phyloP scores from a whole-genome alignment of 225 moss, liverwort and hornwort genomes.

The Polytrichum commune region DNA sequence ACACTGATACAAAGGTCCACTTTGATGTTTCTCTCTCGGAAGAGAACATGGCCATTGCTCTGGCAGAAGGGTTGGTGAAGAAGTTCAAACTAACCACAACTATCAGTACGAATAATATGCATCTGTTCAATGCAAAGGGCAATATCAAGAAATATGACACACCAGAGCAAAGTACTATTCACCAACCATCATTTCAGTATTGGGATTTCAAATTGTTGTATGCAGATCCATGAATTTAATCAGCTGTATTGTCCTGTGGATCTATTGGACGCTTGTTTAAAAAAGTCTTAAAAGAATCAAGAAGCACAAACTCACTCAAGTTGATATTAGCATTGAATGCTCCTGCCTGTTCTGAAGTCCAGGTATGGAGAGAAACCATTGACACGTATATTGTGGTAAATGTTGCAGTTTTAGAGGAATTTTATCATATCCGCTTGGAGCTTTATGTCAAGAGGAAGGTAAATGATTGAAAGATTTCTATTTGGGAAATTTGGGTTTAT shows the following conservation, averaged over 20 bases:
- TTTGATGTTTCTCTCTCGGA: constrained; percentile 83
- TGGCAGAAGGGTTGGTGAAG: constrained; percentile 77
- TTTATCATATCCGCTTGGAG: constrained; percentile 74
- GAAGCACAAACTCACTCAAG: too few relatives aligned
- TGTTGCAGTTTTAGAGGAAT: constrained; percentile 83
- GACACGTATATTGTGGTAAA: background rate
- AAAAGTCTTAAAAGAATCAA: too few relatives aligned
- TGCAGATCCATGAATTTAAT: too few relatives aligned
- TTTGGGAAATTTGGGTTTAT: too few relatives aligned
- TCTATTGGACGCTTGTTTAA: too few relatives aligned
- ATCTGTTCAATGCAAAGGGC: constrained; percentile 74
- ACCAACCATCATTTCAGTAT: too few relatives aligned
- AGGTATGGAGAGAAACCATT: too few relatives aligned
- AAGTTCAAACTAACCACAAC: constrained; percentile 94
- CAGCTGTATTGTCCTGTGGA: too few relatives aligned
- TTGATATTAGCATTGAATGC: too few relatives aligned
- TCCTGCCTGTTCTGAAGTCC: too few relatives aligned
- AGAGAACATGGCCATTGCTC: constrained; percentile 79
- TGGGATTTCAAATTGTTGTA: too few relatives aligned
- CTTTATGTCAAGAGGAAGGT: constrained; percentile 91
- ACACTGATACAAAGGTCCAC: constrained; percentile 89
- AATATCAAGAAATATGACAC: constrained; percentile 92
- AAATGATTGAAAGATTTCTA: background rate
- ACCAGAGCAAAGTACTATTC: constrained; percentile 75
- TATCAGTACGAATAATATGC: constrained; percentile 98